Percentiles rank a stretch among this genome's conserved stretches.
These are phyloP conservation scores for Diplodia corticola DNA, from an alignment of 2,329 filamentous ascomycete genomes.

Conservation along the genomic window DNA sequence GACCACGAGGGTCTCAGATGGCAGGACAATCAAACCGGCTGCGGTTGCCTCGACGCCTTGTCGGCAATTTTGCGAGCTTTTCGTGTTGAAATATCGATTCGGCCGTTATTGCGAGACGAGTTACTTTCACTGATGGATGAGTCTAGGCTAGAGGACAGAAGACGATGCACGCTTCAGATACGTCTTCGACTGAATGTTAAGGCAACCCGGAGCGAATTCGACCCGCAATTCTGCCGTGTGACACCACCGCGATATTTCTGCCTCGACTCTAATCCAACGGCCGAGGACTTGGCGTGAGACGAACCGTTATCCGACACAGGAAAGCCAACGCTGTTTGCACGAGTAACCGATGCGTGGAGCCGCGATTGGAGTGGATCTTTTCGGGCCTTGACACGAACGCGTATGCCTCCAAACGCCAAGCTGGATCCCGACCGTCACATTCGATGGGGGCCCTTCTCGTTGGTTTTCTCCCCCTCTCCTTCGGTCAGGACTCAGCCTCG, in stretches of 20 bases:
- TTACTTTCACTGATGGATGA: neutral
- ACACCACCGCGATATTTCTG: neutral
- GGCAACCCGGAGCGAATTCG: neutral
- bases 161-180: neutral
- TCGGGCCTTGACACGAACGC: too few relatives aligned
- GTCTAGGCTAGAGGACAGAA: neutral
- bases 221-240: neutral
- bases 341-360: neutral
- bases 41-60: neutral
- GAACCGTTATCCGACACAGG: too few relatives aligned
- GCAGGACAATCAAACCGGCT: slow-evolving; percentile 13
- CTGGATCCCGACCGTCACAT: neutral
- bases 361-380: too few relatives aligned
- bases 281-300: neutral
- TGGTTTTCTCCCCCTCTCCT: neutral
- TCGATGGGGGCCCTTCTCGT: neutral
- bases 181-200: neutral
- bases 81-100: neutral
- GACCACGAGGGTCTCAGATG: neutral
- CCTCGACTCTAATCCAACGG: neutral
- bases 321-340: neutral
- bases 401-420: neutral
- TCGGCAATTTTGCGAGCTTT: neutral
- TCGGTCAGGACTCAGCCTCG: neutral
- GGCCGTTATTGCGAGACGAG: neutral